phyloP scores from a whole-genome alignment of 768 basidiomycete species.

The Boletus fagicola region DNA sequence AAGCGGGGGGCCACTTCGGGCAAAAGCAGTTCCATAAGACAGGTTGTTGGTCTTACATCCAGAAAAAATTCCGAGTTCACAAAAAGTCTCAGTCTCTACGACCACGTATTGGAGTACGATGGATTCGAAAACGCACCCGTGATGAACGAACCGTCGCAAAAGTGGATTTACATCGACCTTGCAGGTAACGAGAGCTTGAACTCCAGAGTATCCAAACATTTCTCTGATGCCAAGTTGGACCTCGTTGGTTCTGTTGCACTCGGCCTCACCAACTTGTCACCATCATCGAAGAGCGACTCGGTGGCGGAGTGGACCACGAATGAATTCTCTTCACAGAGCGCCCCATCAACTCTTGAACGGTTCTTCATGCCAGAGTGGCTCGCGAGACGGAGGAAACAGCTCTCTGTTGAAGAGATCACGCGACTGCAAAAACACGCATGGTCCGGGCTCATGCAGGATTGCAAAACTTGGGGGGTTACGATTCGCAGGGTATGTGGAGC shows the following conservation, averaged over 20 bases:
- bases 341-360: conserved; percentile 36
- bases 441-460: conserved; percentile 57
- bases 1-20: conserved; percentile 37
- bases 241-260: conserved; percentile 47
- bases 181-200: conserved; percentile 58
- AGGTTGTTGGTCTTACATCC: conserved; percentile 62
- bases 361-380: conserved; percentile 78
- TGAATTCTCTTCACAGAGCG: conserved; percentile 24
- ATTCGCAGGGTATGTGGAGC: conserved; percentile 50
- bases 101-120: conserved; percentile 57
- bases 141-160: conserved; percentile 31
- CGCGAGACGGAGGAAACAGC: conserved; percentile 47
- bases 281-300: conserved; percentile 36
- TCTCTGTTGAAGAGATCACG: conserved; percentile 47
- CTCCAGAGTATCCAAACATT: conserved; percentile 40
- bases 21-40: conserved; percentile 19
- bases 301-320: conserved; percentile 41
- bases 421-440: conserved; percentile 54
- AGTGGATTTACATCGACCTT: conserved; percentile 64
- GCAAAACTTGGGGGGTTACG: conserved; percentile 49
- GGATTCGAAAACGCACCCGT: conserved; percentile 35
- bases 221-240: conserved; percentile 22
- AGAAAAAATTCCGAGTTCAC: conserved; percentile 55
- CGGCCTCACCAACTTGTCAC: conserved; percentile 57
- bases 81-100: conserved; percentile 50